Evolutionary conservation across 805 yeast genomes (phyloP), one percentile per base, ranked within the genome.

Genomic region (Lipomyces lipofer): DNA sequence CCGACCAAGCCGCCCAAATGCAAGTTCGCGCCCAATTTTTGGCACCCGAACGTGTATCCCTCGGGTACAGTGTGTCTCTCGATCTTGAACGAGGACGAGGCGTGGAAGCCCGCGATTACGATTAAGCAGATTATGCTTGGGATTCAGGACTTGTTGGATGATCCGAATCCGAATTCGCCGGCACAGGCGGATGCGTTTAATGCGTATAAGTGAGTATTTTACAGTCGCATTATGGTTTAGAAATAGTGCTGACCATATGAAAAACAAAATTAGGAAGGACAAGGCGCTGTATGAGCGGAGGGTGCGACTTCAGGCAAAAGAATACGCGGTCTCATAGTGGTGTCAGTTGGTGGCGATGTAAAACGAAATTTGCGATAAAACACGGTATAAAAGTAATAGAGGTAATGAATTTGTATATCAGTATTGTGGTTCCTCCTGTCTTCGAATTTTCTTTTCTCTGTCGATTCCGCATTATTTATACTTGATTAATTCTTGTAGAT

Each of bases 111-210:
- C 0, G 96, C 97, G 7, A 86, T 92, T 63, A 88, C 96, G 13
- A 40, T 52, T 13, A 90, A 88, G 67, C 96, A 92, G 68, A 85
- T 94, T 54, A 84, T 86, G 1, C 74, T 90, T 58, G 99, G 99
- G 4, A 83, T 94, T 48, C 99, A 94, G 71, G 97, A 91, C 69
- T 77, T 94, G 51, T 75, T 94, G 57, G 88, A 86, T 66, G 79
- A 83, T 33, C 99, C 99, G 33, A 94, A 94, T 68, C 95, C 96
- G 21, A 84, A 84, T 58, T 90, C 97, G 0, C 99, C 99, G 1
- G 99, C 99, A 0, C 99, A 94, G 72, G 94, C 89, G 62, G 95
- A 95, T 2, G 98, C 99, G 1, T 94, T 91, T 88, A 85, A 85
- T 70, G 88, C 92, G 0, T 65, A 64, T 52, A 61, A 54, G 59